Evolutionary conservation across 2,329 filamentous ascomycete species (phyloP).

Genomic region (Purpureocillium lavendulum): DNA sequence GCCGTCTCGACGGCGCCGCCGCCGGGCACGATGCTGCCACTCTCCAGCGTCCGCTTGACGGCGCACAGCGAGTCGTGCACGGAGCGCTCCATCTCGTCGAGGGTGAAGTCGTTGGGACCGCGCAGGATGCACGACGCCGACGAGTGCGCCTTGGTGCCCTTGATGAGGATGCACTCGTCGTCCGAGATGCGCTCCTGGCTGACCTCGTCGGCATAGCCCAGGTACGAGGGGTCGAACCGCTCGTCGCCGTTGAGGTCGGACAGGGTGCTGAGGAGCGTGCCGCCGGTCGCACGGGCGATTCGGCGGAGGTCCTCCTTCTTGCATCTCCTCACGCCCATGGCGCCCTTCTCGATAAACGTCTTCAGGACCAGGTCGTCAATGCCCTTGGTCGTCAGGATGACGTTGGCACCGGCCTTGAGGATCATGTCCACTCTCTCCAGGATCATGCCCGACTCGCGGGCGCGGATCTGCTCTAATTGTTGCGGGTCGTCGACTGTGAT

Average conservation of each 20-base stretch:
- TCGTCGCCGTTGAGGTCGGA: slow-evolving; percentile 97
- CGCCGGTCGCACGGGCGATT: slow-evolving; percentile 93
- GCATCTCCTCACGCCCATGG: slow-evolving; percentile 91
- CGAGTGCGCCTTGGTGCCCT: slow-evolving; percentile 88
- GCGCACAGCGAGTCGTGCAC: slow-evolving; percentile 95
- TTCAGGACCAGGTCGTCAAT: slow-evolving; percentile 96
- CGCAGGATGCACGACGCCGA: slow-evolving; percentile 94
- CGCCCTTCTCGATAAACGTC: slow-evolving; percentile 86
- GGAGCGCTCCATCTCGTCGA: slow-evolving; percentile 99
- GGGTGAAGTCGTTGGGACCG: slow-evolving; percentile 88
- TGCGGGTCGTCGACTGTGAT: slow-evolving; percentile 97
- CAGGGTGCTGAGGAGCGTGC: slow-evolving; percentile 83
- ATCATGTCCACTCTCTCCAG: slow-evolving; percentile 96
- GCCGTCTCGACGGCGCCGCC: slow-evolving; percentile 98
- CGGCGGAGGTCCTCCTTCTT: slow-evolving; percentile 97
- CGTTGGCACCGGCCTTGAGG: slow-evolving; percentile 92
- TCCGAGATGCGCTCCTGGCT: slow-evolving; percentile 98
- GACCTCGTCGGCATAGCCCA: slow-evolving; percentile 91
- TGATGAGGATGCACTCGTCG: slow-evolving; percentile 95
- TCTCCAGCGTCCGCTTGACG: slow-evolving; percentile 94
- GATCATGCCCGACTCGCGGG: slow-evolving; percentile 86
- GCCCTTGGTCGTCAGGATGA: slow-evolving; percentile 93
- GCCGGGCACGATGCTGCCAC: slow-evolving; percentile 91
- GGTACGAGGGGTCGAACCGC: slow-evolving; percentile 82
- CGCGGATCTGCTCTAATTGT: slow-evolving; percentile 93